A percentile compares a stretch with the other conserved stretches of the same genome.
These are phyloP conservation scores for Senna siamea DNA, from an alignment of 306 rosid species.

Conservation along the genomic window DNA sequence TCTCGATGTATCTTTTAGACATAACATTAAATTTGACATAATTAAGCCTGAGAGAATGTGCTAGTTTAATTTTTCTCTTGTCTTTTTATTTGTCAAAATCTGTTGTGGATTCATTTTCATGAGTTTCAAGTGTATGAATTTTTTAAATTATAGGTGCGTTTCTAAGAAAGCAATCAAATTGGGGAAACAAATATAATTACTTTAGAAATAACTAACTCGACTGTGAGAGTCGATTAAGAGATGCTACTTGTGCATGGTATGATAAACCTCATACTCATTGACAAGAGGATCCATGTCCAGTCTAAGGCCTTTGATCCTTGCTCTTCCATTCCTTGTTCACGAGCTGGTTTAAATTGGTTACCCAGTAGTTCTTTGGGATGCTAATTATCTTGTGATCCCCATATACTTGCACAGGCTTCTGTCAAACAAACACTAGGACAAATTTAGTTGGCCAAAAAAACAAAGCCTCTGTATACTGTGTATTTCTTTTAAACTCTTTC, in stretches of 20 bases:
- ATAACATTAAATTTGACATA: no score
- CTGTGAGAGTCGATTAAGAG: not conserved
- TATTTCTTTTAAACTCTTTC: constrained; percentile 24
- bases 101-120: constrained; percentile 23
- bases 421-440: not conserved
- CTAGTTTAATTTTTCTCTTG: constrained; percentile 5
- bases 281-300: constrained; percentile 13
- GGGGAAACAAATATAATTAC: constrained; percentile 5
- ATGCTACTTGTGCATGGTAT: constrained; percentile 28
- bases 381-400: constrained; percentile 24
- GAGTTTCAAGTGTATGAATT: constrained; percentile 9
- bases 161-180: constrained; percentile 5
- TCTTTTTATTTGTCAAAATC: not conserved
- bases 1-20: no score
- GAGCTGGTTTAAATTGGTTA: no score
- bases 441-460: no score
- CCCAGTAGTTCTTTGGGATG: constrained; percentile 27
- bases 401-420: constrained; percentile 27
- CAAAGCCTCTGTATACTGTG: constrained; percentile 27
- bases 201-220: constrained; percentile 9
- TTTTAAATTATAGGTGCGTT: constrained; percentile 3
- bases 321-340: no score
- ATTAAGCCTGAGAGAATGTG: not conserved
- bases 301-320: constrained; percentile 9
- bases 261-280: not conserved